A percentile compares a stretch with the other conserved stretches of the same genome.
phyloP scores from a whole-genome alignment of 1,284 basidiomycete genomes.

The Rhodofomes roseus region DNA sequence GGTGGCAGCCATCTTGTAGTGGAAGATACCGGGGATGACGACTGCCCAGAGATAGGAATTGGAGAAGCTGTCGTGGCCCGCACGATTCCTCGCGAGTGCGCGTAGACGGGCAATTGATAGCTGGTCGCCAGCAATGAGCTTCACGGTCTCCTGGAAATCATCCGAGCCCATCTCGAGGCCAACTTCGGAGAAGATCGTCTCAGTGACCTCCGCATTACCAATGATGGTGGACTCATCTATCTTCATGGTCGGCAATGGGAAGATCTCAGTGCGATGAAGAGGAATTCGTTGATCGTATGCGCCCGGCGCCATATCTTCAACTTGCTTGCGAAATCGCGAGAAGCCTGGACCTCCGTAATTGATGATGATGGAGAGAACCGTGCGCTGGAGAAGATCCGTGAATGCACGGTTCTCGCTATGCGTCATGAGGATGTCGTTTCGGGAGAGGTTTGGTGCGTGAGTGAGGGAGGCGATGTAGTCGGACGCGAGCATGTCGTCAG shows the following conservation, averaged over 20 bases:
- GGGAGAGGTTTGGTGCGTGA: background rate
- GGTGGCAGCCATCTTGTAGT: conserved; percentile 33
- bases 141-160: background rate
- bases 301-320: no score
- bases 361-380: conserved; percentile 28
- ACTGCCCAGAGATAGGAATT: conserved; percentile 24
- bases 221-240: conserved; percentile 35
- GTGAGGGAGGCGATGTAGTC: background rate
- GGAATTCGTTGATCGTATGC: conserved; percentile 2
- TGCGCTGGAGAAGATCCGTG: background rate
- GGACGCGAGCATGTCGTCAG: background rate
- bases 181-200: conserved; percentile 25
- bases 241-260: conserved; percentile 32
- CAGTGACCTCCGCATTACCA: conserved; percentile 33
- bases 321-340: conserved; percentile 14
- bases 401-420: conserved; percentile 7
- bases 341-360: conserved; percentile 23
- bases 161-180: background rate
- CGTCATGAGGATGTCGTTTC: background rate
- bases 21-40: conserved; percentile 36
- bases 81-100: conserved; percentile 24
- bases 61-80: conserved; percentile 30
- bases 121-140: conserved; percentile 32
- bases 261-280: conserved; percentile 27
- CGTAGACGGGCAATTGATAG: conserved; percentile 33